These are phyloP conservation scores for Fusarium vanettenii DNA, from an alignment of 2,329 filamentous ascomycete species.

Conservation along the genomic window DNA sequence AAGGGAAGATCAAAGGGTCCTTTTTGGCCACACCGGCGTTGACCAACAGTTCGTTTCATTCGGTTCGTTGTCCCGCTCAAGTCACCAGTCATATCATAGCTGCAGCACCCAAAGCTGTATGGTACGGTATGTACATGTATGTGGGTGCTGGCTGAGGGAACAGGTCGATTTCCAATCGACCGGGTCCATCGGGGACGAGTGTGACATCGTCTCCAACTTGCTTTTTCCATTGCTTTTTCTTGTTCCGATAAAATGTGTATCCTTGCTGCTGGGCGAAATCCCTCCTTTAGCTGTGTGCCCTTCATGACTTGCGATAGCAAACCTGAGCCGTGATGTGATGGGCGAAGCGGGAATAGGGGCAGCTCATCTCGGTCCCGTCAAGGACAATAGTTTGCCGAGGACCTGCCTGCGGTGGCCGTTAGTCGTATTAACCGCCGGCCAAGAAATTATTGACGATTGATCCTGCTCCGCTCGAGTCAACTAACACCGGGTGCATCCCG, in stretches of 20 bases:
- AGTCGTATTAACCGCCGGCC: constrained; percentile 9
- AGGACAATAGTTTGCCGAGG: background rate
- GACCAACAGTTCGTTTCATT: constrained; percentile 2
- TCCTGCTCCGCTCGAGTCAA: constrained; percentile 6
- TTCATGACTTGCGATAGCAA: background rate
- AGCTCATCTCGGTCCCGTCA: constrained; percentile 2
- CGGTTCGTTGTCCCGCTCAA: background rate
- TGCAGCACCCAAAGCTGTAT: background rate
- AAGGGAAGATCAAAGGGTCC: background rate
- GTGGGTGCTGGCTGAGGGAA: background rate
- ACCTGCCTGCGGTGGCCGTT: background rate
- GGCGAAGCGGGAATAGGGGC: background rate
- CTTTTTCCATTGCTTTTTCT: constrained; percentile 9
- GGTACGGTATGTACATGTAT: background rate
- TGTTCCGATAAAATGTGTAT: background rate
- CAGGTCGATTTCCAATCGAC: constrained; percentile 7
- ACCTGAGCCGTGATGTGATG: background rate
- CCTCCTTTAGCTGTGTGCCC: background rate
- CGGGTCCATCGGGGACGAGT: background rate
- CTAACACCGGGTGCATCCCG: background rate
- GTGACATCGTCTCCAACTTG: constrained; percentile 2
- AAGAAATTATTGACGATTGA: constrained; percentile 8
- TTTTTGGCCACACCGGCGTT: background rate
- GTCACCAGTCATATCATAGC: constrained; percentile 11
- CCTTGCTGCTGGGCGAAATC: constrained; percentile 6